Evolutionary conservation across 2,329 filamentous ascomycete species (phyloP), one percentile per base, ranked within the genome.

Genomic region (Sporothrix humicola): DNA sequence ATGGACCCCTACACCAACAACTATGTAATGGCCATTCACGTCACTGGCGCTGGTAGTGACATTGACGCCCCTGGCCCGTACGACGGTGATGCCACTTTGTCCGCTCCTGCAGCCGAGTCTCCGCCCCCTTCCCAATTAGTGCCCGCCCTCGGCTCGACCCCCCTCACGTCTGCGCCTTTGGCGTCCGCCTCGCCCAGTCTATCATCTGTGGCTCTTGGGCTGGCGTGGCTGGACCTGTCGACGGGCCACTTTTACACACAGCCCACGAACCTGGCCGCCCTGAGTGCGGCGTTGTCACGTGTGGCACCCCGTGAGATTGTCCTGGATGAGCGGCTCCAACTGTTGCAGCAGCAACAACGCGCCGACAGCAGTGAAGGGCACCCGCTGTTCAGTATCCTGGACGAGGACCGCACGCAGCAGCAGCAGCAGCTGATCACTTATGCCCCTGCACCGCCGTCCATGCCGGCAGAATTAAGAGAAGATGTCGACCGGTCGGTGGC

Each of bases 211-310:
- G 78, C 56, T 73, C 84, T 97, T 73, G 96, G 96, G 2, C 84
- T 99, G 69, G 93, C 96, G 56, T 99, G 96, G 96, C 85, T 98
- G 65, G 96, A 99, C 82, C 84, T 98, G 37, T 98, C 96, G 9
- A 99, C 96, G 2, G 96, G 96, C 15, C 93, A 95, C 78, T 99
- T 99, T 82, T 94, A 91, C 79, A 97, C 94, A 0, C 94, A 98
- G 79, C 85, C 85, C 20, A 91, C 92, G 0, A 90, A 91, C 23
- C 82, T 95, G 8, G 85, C 88, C 69, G 90, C 91, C 72, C 83
- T 99, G 4, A 87, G 93, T n/a, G 94, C 95, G 10, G 90, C 92
- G 23, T 85, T 98, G 69, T 92, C 95, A 42, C 90, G 95, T 37
- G 92, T 98, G 76, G 89, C 90, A 20, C 94, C 96, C 1, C 88